Evolutionary conservation across 768 basidiomycete species (phyloP).

Genomic region (Lactarius deliciosus): DNA sequence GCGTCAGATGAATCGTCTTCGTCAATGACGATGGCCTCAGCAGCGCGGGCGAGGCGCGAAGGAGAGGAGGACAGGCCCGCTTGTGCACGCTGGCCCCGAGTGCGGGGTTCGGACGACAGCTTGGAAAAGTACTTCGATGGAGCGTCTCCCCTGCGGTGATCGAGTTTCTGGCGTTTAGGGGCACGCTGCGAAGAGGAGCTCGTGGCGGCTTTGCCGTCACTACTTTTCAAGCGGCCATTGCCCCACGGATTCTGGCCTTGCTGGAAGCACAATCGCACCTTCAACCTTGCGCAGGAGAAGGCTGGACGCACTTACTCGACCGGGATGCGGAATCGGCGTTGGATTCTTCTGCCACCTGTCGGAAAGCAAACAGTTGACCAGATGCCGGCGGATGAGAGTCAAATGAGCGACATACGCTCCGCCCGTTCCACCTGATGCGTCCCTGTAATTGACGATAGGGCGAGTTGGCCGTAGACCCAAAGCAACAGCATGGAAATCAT

Average conservation of each 20-base stretch:
- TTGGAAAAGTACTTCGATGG: background rate
- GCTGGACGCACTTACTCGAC: constrained; percentile 9
- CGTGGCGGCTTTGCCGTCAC: background rate
- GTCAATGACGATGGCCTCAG: constrained; percentile 14
- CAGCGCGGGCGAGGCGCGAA: background rate
- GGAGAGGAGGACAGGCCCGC: constrained; percentile 8
- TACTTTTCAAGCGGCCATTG: constrained; percentile 6
- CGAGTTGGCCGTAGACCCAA: constrained; percentile 3
- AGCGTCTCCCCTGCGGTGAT: background rate
- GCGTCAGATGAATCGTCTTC: constrained; percentile 6
- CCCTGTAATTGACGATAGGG: constrained; percentile 2
- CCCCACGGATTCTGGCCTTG: constrained; percentile 10
- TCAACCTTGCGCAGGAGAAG: constrained; percentile 4
- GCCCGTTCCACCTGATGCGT: constrained; percentile 16
- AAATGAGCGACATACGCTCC: constrained; percentile 10
- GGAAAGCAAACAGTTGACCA: background rate
- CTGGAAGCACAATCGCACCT: background rate
- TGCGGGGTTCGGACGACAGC: background rate
- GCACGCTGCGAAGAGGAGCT: background rate
- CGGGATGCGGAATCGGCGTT: constrained; percentile 12
- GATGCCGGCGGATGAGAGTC: background rate
- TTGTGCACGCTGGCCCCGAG: background rate
- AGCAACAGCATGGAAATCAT: background rate
- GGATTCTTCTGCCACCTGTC: constrained; percentile 10
- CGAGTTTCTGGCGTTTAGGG: constrained; percentile 15